These are phyloP conservation scores for Polytrichum commune DNA, from an alignment of 225 moss, liverwort and hornwort species.

Conservation along the genomic window DNA sequence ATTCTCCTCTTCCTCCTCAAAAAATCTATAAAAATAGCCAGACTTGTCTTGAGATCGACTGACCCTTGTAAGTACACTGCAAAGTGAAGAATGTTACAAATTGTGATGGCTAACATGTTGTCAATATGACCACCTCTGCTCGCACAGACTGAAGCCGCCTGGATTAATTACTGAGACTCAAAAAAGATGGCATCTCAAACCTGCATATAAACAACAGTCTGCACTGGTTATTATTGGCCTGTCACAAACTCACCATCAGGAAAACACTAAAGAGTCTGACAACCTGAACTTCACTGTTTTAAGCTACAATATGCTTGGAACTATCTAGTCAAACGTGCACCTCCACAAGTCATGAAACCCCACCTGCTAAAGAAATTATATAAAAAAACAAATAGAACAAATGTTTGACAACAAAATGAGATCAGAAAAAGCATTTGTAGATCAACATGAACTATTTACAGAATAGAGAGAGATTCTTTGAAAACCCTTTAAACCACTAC, in stretches of 20 bases:
- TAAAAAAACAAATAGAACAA: background rate
- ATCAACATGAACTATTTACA: background rate
- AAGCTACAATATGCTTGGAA: background rate
- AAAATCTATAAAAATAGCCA: no score
- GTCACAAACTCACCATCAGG: background rate
- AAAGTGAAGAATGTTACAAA: slow-evolving; percentile 1
- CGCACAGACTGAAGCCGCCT: background rate
- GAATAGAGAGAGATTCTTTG: background rate
- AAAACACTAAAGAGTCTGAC: background rate
- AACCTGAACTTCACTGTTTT: background rate
- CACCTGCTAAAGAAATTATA: background rate
- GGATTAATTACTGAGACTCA: background rate
- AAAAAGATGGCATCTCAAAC: no score
- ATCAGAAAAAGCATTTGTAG: background rate
- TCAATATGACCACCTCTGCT: slow-evolving; percentile 4
- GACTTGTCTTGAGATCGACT: no score
- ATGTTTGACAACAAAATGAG: background rate
- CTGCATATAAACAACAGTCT: background rate
- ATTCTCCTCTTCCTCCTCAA: no score
- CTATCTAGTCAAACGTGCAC: background rate
- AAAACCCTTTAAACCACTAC: background rate
- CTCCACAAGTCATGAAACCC: no score
- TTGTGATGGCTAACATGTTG: background rate
- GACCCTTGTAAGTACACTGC: no score
- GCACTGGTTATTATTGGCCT: background rate